Evolutionary conservation across 73 alveolate genomes (phyloP), one percentile per base, ranked within the genome.

Genomic region (Effrenium voratum): DNA sequence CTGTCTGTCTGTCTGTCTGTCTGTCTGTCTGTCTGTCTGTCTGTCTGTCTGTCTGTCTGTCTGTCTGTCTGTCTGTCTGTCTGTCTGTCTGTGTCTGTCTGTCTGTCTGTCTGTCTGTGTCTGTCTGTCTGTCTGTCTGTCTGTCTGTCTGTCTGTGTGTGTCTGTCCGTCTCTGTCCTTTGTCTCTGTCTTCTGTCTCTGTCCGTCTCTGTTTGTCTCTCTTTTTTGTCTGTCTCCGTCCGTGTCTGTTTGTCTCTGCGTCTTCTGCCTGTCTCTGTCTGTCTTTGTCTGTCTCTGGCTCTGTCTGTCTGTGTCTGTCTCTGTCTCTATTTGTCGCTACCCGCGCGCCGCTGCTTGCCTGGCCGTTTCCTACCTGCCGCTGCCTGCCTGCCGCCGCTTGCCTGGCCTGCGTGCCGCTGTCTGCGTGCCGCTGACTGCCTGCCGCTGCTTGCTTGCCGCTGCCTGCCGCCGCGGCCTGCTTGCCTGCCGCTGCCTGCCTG

Each of bases 101-200:
- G 41, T 63, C 76, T 63, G 76, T 63, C 41, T 63, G 41, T 63
- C 76, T 63, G 41, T 63, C 41, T 63, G 76, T 63, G 41, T 63
- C 76, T 63, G 41, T 63, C 41, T 63, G 76, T 63, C 76, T 63
- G 41, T 63, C 76, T 63, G 76, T 63, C 41, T 63, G 41, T 63
- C 76, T 63, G 41, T 63, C 41, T 63, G 76, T 63, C 76, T 63
- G 41, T 63, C 76, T 63, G 76, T 63, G 76, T 63, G 41, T 63
- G 41, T 63, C 76, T 63, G 76, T 63, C 41, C 30, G 41, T 63
- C 76, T 63, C 76, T 63, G 76, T 63, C 41, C 30, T 38, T 63
- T 38, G 15, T 38, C 30, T 32, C 30, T 10, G 15, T 38, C 30
- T 38, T 63, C 76, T 63, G 76, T 63, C 38, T 63, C 76, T 63